phyloP scores from a whole-genome alignment of 441 rosid species.

The Kokia cookei region DNA sequence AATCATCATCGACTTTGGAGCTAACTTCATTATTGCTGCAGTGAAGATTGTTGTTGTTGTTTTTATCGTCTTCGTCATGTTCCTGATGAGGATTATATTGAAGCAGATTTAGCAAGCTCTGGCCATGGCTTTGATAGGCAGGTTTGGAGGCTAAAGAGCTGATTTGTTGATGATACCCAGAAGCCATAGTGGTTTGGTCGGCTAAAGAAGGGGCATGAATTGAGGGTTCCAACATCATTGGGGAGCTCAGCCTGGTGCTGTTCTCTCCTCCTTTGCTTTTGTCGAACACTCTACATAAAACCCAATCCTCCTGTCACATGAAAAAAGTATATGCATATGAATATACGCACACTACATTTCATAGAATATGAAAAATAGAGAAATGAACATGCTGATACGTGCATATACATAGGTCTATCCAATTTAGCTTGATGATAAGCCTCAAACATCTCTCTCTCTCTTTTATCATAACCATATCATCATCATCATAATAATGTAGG shows the following conservation, averaged over 20 bases:
- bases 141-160: conserved; percentile 25
- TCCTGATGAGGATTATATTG: conserved; percentile 26
- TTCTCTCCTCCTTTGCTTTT: conserved; percentile 43
- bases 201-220: not conserved
- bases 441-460: not conserved
- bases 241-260: conserved; percentile 17
- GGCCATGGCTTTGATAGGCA: conserved; percentile 21
- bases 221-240: conserved; percentile 30
- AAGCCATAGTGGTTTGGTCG: conserved; percentile 4
- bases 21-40: conserved; percentile 12
- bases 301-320: conserved; percentile 82
- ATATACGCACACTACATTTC: too few species aligned
- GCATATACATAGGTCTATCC: not conserved
- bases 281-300: conserved; percentile 81
- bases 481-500: not conserved
- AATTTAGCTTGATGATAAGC: not conserved
- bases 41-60: conserved; percentile 11
- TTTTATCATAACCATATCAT: not conserved
- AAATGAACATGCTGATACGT: not conserved
- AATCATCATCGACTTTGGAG: conserved; percentile 37
- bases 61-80: conserved; percentile 8
- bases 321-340: not conserved
- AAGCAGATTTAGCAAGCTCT: conserved; percentile 37
- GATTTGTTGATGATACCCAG: conserved; percentile 24
- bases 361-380: not conserved